phyloP scores from a whole-genome alignment of 768 basidiomycete genomes.

The Leucocoprinus sp. region DNA sequence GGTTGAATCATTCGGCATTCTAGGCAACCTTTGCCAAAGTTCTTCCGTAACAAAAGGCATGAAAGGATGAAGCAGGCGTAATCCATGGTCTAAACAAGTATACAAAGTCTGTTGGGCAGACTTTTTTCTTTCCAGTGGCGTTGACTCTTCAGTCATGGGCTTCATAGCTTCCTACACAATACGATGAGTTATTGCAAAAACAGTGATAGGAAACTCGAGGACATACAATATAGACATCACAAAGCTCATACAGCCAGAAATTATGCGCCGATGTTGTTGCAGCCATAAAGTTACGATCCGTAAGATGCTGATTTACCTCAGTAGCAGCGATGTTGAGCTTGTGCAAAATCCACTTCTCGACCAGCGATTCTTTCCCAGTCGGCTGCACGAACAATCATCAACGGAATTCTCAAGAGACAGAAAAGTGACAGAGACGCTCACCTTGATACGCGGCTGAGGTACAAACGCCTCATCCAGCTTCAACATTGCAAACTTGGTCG shows the following conservation, averaged over 20 bases:
- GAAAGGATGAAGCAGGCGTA: conserved; percentile 90
- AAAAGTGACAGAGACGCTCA: conserved; percentile 18
- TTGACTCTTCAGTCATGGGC: conserved; percentile 83
- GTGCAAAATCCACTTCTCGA: conserved; percentile 93
- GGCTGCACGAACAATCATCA: conserved; percentile 41
- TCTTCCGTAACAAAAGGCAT: conserved; percentile 99
- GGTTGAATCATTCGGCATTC: conserved; percentile 72
- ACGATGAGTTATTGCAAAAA: background rate
- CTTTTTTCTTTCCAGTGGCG: conserved; percentile 48
- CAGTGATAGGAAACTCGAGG: background rate
- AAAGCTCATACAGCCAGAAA: conserved; percentile 99
- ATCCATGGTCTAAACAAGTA: conserved; percentile 85
- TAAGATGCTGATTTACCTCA: conserved; percentile 68
- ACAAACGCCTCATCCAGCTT: conserved; percentile 83
- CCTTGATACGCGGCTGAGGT: conserved; percentile 63
- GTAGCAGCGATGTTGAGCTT: conserved; percentile 78
- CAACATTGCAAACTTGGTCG: conserved; percentile 98
- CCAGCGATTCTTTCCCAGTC: conserved; percentile 83
- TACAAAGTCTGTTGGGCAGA: conserved; percentile 96
- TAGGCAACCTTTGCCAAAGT: conserved; percentile 92
- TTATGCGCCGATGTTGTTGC: conserved; percentile 82
- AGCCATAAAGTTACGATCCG: conserved; percentile 85
- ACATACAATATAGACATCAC: conserved; percentile 94
- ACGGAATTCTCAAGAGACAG: background rate
- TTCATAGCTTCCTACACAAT: conserved; percentile 89